phyloP scores from a whole-genome alignment of 2,329 filamentous ascomycete species.

The Fusarium siculi region DNA sequence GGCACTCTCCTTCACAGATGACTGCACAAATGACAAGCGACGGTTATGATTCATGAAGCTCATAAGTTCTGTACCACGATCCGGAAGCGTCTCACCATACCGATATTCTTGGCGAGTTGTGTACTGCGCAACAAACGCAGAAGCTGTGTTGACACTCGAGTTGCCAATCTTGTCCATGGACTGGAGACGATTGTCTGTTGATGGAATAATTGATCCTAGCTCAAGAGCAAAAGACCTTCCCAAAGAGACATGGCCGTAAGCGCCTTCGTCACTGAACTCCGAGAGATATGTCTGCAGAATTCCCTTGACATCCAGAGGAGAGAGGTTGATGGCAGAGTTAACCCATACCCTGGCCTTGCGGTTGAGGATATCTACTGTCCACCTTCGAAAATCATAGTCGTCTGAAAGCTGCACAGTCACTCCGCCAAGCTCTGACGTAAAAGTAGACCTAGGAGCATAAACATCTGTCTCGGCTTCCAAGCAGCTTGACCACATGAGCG shows the following conservation, averaged over 20 bases:
- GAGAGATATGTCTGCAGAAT: conserved; percentile 96
- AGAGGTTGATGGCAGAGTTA: conserved; percentile 79
- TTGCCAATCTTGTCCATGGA: conserved; percentile 82
- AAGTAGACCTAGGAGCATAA: conserved; percentile 86
- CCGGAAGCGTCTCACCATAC: conserved; percentile 80
- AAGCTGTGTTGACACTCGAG: conserved; percentile 86
- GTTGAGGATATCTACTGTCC: conserved; percentile 82
- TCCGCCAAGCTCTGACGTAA: conserved; percentile 79
- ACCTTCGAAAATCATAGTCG: conserved; percentile 83
- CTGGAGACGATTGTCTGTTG: conserved; percentile 84
- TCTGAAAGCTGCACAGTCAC: conserved; percentile 93
- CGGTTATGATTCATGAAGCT: conserved; percentile 67
- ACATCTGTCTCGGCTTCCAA: conserved; percentile 94
- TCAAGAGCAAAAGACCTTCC: conserved; percentile 95
- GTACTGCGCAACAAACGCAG: conserved; percentile 96
- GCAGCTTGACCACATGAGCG: conserved; percentile 95
- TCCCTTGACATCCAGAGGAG: conserved; percentile 93
- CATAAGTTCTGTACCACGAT: conserved; percentile 74
- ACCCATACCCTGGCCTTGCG: conserved; percentile 85
- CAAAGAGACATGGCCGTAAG: conserved; percentile 90
- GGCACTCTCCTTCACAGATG: conserved; percentile 63
- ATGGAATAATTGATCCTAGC: conserved; percentile 87
- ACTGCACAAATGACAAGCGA: conserved; percentile 62
- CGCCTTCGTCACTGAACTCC: conserved; percentile 90
- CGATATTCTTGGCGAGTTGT: conserved; percentile 96